phyloP scores from a whole-genome alignment of 768 basidiomycete species.

The Boletus rex-veris region DNA sequence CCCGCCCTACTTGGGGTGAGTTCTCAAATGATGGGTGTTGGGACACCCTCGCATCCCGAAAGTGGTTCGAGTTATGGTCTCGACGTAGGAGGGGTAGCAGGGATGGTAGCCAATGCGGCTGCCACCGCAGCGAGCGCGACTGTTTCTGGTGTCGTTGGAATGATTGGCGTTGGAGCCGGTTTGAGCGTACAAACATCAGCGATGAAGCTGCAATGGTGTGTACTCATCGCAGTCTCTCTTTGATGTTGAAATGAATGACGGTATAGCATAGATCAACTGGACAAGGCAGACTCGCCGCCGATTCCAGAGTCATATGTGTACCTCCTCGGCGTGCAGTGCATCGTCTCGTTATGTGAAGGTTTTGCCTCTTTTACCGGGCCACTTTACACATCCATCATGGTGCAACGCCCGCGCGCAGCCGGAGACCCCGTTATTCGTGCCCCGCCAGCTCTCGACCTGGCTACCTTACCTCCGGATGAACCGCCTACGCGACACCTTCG shows the following conservation, averaged over 20 bases:
- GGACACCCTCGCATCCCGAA: slow-evolving; percentile 42
- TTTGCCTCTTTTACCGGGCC: slow-evolving; percentile 72
- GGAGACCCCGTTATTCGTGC: slow-evolving; percentile 67
- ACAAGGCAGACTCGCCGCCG: slow-evolving; percentile 91
- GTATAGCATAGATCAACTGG: slow-evolving; percentile 90
- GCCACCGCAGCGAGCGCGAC: slow-evolving; percentile 81
- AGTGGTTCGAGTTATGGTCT: slow-evolving; percentile 44
- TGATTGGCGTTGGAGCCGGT: slow-evolving; percentile 70
- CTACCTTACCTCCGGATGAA: slow-evolving; percentile 51
- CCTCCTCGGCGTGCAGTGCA: slow-evolving; percentile 84
- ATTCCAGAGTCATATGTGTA: slow-evolving; percentile 95
- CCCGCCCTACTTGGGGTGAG: slow-evolving; percentile 78
- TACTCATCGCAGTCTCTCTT: neutral
- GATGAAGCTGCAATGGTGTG: slow-evolving; percentile 91
- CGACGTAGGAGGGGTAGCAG: slow-evolving; percentile 68
- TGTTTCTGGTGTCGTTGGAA: slow-evolving; percentile 79
- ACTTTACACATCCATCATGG: slow-evolving; percentile 67
- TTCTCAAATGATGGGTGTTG: slow-evolving; percentile 79
- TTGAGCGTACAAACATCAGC: slow-evolving; percentile 69
- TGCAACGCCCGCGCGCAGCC: slow-evolving; percentile 59
- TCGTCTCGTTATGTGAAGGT: slow-evolving; percentile 83
- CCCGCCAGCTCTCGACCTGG: slow-evolving; percentile 67
- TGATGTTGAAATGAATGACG: neutral
- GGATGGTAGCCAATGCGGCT: slow-evolving; percentile 79
- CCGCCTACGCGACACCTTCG: slow-evolving; percentile 53